Evolutionary conservation across 257 asterid genomes (phyloP).

Genomic region (Solanum arcanum): DNA sequence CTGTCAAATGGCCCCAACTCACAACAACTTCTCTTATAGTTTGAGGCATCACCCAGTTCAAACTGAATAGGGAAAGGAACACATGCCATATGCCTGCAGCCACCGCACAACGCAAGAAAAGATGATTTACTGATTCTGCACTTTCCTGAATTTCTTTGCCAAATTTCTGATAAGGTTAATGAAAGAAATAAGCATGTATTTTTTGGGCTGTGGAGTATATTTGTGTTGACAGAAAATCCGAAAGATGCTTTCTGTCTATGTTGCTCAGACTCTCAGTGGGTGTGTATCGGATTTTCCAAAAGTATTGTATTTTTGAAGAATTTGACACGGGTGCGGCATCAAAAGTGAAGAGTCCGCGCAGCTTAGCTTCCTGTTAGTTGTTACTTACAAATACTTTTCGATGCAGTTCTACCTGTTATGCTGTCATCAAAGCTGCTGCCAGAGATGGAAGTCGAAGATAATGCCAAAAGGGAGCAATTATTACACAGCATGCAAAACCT

Average conservation of each 20-base stretch:
- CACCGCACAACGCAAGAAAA: too few species aligned
- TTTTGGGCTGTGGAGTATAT: not conserved
- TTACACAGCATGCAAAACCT: slow-evolving; percentile 75
- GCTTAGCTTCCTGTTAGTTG: not conserved
- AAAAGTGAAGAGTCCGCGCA: too few species aligned
- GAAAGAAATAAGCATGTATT: not conserved
- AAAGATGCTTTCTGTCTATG: not conserved
- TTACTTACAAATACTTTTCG: not conserved
- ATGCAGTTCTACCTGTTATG: slow-evolving; percentile 94
- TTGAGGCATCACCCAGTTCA: too few species aligned
- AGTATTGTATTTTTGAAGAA: too few species aligned
- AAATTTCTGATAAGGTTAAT: not conserved
- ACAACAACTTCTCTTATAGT: too few species aligned
- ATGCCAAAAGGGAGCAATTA: slow-evolving; percentile 72
- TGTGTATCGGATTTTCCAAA: too few species aligned
- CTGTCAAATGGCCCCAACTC: too few species aligned
- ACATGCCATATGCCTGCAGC: too few species aligned
- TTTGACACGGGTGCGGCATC: too few species aligned
- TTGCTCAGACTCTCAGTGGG: too few species aligned
- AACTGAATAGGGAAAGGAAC: too few species aligned
- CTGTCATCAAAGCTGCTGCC: slow-evolving; percentile 91
- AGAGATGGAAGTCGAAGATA: slow-evolving; percentile 93
- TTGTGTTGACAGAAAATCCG: not conserved
- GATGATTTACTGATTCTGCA: too few species aligned
- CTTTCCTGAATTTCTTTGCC: not conserved